Evolutionary conservation across 2,329 filamentous ascomycete species (phyloP), one percentile per base, ranked within the genome.

Genomic region (Aureobasidium mangrovei): DNA sequence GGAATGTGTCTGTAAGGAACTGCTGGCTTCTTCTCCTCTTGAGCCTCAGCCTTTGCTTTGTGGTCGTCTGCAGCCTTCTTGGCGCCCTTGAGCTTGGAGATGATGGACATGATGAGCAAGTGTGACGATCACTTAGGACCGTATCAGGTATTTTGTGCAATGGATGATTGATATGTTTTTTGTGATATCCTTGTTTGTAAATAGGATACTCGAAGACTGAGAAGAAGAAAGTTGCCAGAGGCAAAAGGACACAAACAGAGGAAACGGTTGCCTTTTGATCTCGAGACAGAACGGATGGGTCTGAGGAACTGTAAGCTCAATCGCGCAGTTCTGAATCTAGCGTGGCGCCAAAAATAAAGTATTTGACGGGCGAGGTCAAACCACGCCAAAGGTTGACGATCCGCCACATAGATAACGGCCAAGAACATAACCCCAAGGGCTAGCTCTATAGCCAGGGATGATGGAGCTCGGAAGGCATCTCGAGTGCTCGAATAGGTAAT

Each of bases 71-170:
- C 57, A 12, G 62, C 63, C 52, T 65, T 64, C 43, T 64, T 65
- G 49, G 61, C 61, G 38, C 63, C 66, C 58, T 63, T 68, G 49
- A 64, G 53, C 52, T 61, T 65, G 4, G 63, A 63, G 54, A 67
- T 65, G 42, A 66, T 62, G 24, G 66, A 59, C 68, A 70, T 69
- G 36, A 41, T 38, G 35, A 12, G 3, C 10, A 27, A 18, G 24
- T 12, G 35, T n/a, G n/a, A 51, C 38, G 36, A 36, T 12, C 29
- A 24, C n/a, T 4, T 5, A n/a, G 12, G 28, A 10, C 24, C 8
- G 29, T n/a, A 31, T 27, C 4, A 18, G 26, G 29, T 26, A 33
- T n/a, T 36, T 40, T 40, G 46, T 28, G 9, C n/a, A 27, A 18
- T 26, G 28, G 6, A 24, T 49, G 18, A 12, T 18, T 26, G 4